phyloP scores from a whole-genome alignment of 2,329 filamentous ascomycete species.

The Davidsoniella eucalypti region DNA sequence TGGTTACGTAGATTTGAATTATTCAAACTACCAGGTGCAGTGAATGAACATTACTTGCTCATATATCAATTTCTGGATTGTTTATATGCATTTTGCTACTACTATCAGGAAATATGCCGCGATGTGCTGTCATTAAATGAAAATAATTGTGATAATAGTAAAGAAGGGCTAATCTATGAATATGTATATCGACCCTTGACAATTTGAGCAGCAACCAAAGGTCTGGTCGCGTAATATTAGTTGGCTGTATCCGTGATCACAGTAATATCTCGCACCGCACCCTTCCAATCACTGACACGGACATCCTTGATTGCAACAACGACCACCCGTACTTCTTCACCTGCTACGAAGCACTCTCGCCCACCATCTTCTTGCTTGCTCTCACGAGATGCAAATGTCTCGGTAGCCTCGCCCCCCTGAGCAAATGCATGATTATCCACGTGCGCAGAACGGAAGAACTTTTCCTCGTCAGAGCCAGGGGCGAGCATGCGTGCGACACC shows the following conservation, averaged over 20 bases:
- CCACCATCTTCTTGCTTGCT: conserved; percentile 29
- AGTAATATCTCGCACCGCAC: conserved; percentile 55
- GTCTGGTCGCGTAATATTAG: no score
- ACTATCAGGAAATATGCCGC: no score
- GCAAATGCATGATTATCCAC: conserved; percentile 85
- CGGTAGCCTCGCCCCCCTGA: conserved; percentile 11
- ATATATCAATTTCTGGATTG: no score
- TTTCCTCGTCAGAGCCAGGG: conserved; percentile 62
- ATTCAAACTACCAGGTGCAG: no score
- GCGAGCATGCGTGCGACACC: conserved; percentile 65
- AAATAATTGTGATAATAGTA: no score
- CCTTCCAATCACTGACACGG: conserved; percentile 87
- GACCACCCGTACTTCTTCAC: conserved; percentile 73
- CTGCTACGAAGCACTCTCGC: conserved; percentile 54
- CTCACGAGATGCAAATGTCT: conserved; percentile 21
- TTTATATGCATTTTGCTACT: no score
- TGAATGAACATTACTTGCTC: no score
- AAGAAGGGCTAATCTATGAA: no score
- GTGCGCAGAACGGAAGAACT: conserved; percentile 68
- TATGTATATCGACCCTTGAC: no score
- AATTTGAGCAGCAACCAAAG: no score
- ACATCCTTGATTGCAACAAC: conserved; percentile 73
- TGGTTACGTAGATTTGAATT: no score
- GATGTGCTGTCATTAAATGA: no score
- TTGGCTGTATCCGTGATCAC: conserved; percentile 1